A percentile compares a stretch with the other conserved stretches of the same genome.
These are phyloP conservation scores for Salix udensis DNA, from an alignment of 345 rosid genomes.

Conservation along the genomic window DNA sequence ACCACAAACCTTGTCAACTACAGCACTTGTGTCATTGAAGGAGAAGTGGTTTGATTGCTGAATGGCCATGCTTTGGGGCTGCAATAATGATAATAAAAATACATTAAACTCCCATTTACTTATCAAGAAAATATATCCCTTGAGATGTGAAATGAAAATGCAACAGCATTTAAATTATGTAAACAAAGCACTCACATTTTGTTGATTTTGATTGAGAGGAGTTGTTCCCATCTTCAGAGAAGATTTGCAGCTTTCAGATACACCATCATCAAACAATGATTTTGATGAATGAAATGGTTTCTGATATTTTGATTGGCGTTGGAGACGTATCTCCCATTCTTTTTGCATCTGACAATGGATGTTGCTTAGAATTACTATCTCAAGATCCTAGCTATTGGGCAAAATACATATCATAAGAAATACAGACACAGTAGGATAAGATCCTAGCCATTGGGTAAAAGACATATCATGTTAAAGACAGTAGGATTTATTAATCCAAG, in stretches of 20 bases:
- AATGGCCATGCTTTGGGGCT: not conserved
- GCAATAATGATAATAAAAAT: not conserved
- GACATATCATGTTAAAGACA: too few relatives aligned
- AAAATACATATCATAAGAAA: too few relatives aligned
- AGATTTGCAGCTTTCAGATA: not conserved
- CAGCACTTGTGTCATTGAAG: not conserved
- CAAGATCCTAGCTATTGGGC: too few relatives aligned
- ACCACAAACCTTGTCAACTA: not conserved
- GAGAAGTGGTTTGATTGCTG: not conserved
- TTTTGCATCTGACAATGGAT: not conserved
- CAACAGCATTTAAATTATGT: not conserved
- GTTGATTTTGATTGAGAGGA: not conserved
- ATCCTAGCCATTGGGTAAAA: too few relatives aligned
- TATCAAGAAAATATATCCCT: not conserved
- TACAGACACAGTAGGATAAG: too few relatives aligned
- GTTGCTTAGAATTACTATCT: too few relatives aligned
- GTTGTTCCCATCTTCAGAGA: not conserved
- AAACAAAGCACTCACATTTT: constrained; percentile 2
- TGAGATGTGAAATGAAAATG: not conserved
- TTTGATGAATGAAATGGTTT: not conserved
- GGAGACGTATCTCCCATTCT: not conserved
- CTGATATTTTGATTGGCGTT: not conserved
- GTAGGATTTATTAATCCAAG: too few relatives aligned
- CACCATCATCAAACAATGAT: not conserved
- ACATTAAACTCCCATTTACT: not conserved